phyloP scores from a whole-genome alignment of 2,329 filamentous ascomycete species.

The Leptographium radiaticola region DNA sequence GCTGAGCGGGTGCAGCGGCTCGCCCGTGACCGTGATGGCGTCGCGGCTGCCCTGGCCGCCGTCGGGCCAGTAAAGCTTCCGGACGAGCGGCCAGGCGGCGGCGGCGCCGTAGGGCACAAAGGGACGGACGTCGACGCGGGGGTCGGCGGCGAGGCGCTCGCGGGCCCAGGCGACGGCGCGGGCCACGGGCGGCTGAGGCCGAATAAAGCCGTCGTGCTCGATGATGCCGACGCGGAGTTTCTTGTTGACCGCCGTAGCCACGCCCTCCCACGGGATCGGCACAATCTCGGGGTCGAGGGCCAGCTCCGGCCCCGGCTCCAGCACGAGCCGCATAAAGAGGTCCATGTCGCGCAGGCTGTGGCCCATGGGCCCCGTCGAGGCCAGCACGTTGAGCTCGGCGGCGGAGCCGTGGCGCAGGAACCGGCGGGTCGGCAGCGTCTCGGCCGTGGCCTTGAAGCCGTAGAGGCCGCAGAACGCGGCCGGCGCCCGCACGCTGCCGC shows the following conservation, averaged over 20 bases:
- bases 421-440: conserved; percentile 29
- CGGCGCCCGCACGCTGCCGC: conserved; percentile 14
- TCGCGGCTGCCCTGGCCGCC: conserved; percentile 20
- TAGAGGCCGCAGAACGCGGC: conserved; percentile 20
- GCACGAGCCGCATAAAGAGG: conserved; percentile 36
- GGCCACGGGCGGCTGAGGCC: conserved; percentile 42
- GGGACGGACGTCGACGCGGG: conserved; percentile 18
- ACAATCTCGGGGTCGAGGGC: conserved; percentile 47
- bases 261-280: conserved; percentile 40
- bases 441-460: conserved; percentile 14
- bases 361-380: conserved; percentile 42
- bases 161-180: conserved; percentile 36
- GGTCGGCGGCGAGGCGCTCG: conserved; percentile 8
- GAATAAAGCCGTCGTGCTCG: conserved; percentile 22
- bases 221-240: conserved; percentile 2
- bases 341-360: conserved; percentile 40
- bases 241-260: conserved; percentile 21
- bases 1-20: conserved; percentile 31
- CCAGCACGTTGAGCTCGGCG: conserved; percentile 22
- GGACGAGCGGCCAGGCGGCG: conserved; percentile 19
- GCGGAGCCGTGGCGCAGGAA: conserved; percentile 20
- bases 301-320: conserved; percentile 49
- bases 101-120: conserved; percentile 20
- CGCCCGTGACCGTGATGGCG: conserved; percentile 22
- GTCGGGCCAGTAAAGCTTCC: conserved; percentile 33